phyloP scores from a whole-genome alignment of 2,329 filamentous ascomycete genomes.

The Pseudogymnoascus pannorum region DNA sequence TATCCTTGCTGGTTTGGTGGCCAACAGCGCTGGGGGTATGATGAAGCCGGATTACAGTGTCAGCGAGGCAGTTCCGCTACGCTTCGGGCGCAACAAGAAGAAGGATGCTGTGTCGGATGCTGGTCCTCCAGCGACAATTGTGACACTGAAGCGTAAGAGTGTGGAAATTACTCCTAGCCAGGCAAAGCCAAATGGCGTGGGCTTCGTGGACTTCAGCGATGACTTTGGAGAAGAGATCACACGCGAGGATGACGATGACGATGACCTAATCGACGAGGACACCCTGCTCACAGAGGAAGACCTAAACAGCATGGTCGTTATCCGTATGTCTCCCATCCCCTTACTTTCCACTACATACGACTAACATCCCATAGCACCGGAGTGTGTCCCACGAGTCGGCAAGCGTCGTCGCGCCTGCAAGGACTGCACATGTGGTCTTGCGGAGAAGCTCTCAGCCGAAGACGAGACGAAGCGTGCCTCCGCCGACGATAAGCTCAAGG shows the following conservation, averaged over 20 bases:
- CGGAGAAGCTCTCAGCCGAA: conserved; percentile 77
- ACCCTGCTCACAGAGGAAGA: conserved; percentile 80
- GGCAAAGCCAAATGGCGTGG: conserved; percentile 47
- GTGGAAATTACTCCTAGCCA: conserved; percentile 18
- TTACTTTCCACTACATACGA: not conserved
- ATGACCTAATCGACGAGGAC: conserved; percentile 89
- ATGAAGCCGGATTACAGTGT: conserved; percentile 56
- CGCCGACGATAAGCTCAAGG: conserved; percentile 57
- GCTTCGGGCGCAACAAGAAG: conserved; percentile 50
- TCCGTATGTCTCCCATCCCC: conserved; percentile 55
- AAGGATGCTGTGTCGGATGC: conserved; percentile 36
- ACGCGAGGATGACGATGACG: conserved; percentile 56
- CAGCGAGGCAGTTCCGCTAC: conserved; percentile 38
- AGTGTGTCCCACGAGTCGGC: conserved; percentile 79
- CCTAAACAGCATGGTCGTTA: conserved; percentile 65
- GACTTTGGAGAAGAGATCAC: conserved; percentile 48
- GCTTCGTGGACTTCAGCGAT: conserved; percentile 61
- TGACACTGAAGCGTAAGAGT: conserved; percentile 24
- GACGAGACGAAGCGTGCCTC: conserved; percentile 60
- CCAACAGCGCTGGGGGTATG: conserved; percentile 54
- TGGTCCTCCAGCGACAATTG: conserved; percentile 27
- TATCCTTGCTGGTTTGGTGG: conserved; percentile 71
- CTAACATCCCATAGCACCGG: conserved; percentile 50
- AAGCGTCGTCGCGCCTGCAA: conserved; percentile 93
- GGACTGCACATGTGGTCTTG: conserved; percentile 93